Evolutionary conservation across 1,139 yeast species (phyloP), one percentile per base, ranked within the genome.

Genomic region (Protomyces lactucae-debilis): DNA sequence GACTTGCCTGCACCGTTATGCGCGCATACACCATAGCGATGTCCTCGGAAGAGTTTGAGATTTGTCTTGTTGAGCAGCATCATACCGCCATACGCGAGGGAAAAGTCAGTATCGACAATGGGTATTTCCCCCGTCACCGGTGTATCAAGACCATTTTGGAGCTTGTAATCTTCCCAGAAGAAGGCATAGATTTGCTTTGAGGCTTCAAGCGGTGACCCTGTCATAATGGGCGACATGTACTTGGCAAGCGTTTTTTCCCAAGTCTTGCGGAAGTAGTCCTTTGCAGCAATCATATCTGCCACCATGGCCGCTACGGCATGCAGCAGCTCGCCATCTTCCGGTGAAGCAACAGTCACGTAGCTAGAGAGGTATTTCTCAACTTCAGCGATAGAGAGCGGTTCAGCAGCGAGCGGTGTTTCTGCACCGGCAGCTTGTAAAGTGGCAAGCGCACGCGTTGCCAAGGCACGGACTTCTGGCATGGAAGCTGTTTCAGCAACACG

Each of bases 21-120:
- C 73, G 99, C 99, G 81, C 97, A 91, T 69, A 93, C 83, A 79
- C 99, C 99, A 79, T 93, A 93, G 84, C 99, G 89, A 84, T 97
- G 92, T 83, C 89, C 95, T 84, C 98, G 90, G 95, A 92, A 93
- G 80, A 93, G 88, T 83, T 98, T 90, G 80, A 93, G 87, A 84
- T 93, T 97, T 74, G 99, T 93, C 83, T 95, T 91, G 92, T 93
- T 93, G 81, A 93, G 89, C 83, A 93, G 86, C 85, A 93, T 93
- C 91, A 92, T 92, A 76, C 99, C 99, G 91, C 99, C 99, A 80
- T 93, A 93, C 80, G 99, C 99, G 78, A 93, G 86, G 70, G 99
- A 93, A 32, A 65, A 65, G 39, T 65, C 67, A 12, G 63, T 57
- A 25, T 65, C 64, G 6, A 65, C 67, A 16, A 65, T 54, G 16